These are phyloP conservation scores for Exobasidium rhododendri DNA, from an alignment of 1,284 basidiomycete species.

Conservation along the genomic window DNA sequence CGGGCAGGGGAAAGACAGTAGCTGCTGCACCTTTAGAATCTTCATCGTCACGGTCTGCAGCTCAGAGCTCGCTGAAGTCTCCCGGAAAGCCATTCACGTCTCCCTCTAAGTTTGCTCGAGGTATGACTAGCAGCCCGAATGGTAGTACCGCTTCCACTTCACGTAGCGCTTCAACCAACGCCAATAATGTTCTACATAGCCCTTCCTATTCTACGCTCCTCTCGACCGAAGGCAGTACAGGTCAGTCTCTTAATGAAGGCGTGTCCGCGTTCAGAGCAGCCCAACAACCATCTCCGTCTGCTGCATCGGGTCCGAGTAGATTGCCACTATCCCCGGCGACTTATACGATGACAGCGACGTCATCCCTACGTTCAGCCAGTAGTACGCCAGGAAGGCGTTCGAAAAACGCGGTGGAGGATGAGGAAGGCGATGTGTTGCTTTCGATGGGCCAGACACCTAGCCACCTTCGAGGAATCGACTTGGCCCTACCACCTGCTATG, in stretches of 20 bases:
- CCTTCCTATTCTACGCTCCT: slow-evolving; percentile 12
- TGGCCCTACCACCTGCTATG: slow-evolving; percentile 34
- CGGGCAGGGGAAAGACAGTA: neutral
- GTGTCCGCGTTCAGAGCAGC: slow-evolving; percentile 25
- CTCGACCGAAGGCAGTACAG: neutral
- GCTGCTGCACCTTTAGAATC: neutral
- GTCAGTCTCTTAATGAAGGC: neutral
- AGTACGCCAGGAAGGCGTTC: slow-evolving; percentile 33
- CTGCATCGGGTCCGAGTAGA: neutral
- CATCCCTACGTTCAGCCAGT: slow-evolving; percentile 12
- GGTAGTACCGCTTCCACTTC: neutral
- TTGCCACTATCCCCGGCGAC: slow-evolving; percentile 1
- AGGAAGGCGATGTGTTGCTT: slow-evolving; percentile 11
- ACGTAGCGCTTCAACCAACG: neutral
- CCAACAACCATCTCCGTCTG: slow-evolving; percentile 15
- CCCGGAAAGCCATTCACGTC: neutral
- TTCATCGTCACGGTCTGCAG: neutral
- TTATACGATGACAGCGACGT: neutral
- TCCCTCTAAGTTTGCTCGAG: neutral
- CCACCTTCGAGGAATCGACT: slow-evolving; percentile 14
- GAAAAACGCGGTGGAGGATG: slow-evolving; percentile 13
- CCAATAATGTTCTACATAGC: slow-evolving; percentile 8
- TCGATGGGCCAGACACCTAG: neutral
- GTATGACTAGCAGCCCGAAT: neutral
- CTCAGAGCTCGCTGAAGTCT: neutral